Evolutionary conservation across 2,329 filamentous ascomycete genomes (phyloP), one percentile per base, ranked within the genome.

Genomic region (Xylariaceae sp.): DNA sequence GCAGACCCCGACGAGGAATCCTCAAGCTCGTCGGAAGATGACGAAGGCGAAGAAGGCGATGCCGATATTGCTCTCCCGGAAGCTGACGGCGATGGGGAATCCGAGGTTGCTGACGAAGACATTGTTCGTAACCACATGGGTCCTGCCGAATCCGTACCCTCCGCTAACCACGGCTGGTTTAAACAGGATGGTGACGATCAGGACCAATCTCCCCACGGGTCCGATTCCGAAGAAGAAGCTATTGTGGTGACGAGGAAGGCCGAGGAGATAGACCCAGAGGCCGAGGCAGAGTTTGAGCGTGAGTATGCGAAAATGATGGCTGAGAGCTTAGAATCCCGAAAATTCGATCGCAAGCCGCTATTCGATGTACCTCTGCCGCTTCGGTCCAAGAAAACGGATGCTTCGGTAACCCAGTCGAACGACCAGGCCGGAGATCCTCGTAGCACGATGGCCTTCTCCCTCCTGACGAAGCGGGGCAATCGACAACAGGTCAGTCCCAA

Each of bases 261-360:
- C 57, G 87, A 95, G 55, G 77, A 90, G 49, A 73, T 89, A 36
- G 89, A 98, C 46, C 89, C 90, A 0, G 89, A 95, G 61, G 87
- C 83, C 25, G 92, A 98, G 53, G 92, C 90, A 5, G 92, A 98
- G 26, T 98, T 98, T 56, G 93, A 98, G 55, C 85, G 90, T 49
- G 92, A 96, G 60, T 92, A 94, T 58, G 89, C 92, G 23, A 95
- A 94, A 60, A 84, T 98, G 77, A 96, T 98, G 90, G 77, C 89
- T 32, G 92, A 98, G 59, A 95, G 90, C 63, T 67, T 94, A 50
- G 92, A 98, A 47, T 93, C 90, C 4, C 79, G 92, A 49, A 95
- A 94, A 51, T 94, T 94, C 47, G 92, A 98, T 53, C 84, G 92
- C 42, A 95, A 94, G 61, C 79, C 85, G 18, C 73, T 92, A 32